Evolutionary conservation across 306 rosid genomes (phyloP), one percentile per base, ranked within the genome.

Genomic region (Gastrolobium bilobum): DNA sequence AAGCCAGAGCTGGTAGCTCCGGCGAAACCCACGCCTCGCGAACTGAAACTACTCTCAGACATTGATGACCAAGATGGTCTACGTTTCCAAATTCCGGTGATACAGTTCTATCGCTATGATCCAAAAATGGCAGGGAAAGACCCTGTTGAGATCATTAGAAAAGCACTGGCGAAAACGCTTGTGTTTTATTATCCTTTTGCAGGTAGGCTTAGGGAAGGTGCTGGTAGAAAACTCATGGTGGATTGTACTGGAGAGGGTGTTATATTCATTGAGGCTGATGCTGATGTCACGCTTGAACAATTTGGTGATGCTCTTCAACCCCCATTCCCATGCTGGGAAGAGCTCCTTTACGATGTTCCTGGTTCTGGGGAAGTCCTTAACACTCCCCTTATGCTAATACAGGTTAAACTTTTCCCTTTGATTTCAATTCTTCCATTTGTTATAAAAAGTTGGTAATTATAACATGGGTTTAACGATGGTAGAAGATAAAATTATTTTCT

Each of bases 171-270:
- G 0, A 5, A 78, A 65, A 72, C 86, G 7, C 83, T 83, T 30
- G 86, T 72, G 29, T 83, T 83, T 78, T 83, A 83, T 5, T 83
- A 78, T 38, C 86, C 86, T 3, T 78, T 83, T 63, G 86, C 86
- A 0, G 86, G 86, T 15, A 71, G 86, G 20, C 81, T 83, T 1
- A 77, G 80, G 33, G 86, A 83, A 71, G 83, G 80, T 4, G 2
- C 10, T 10, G 64, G 14, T 9, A 59, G 83, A 5, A 83, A 83
- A 38, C 83, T 83, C 4, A 54, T 78, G 86, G 86, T 83, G 34
- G 86, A 83, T 7, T 83, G 86, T 40, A 83, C 50, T 14, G 86
- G 29, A 0, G 83, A 83, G 15, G 86, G 86, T 64, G 83, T 78
- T 40, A 7, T 82, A n/a, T 82, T 82, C 10, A 30, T 77, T 30